A percentile compares a stretch with the other conserved stretches of the same genome.
These are phyloP conservation scores for Fusarium sp. DNA, from an alignment of 2,329 filamentous ascomycete genomes.

Conservation along the genomic window DNA sequence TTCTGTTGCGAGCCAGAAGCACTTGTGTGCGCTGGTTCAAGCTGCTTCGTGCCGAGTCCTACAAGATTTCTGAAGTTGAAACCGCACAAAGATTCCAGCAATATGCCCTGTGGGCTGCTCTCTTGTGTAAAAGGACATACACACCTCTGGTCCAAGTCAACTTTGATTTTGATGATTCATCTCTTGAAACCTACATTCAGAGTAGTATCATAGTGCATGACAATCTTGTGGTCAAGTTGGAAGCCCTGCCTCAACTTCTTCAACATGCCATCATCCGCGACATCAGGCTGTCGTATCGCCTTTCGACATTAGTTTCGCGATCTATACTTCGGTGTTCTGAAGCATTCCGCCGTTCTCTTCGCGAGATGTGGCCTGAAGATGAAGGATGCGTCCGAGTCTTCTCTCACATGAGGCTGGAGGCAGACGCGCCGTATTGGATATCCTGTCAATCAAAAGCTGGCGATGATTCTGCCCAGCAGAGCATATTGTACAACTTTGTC, in stretches of 20 bases:
- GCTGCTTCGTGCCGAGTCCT: conserved; percentile 56
- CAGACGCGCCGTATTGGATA: conserved; percentile 19
- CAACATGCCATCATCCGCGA: conserved; percentile 36
- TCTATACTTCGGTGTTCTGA: conserved; percentile 22
- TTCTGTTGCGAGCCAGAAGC: conserved; percentile 26
- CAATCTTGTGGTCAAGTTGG: conserved; percentile 39
- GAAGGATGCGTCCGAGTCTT: conserved; percentile 25
- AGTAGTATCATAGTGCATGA: conserved; percentile 40
- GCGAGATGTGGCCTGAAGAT: conserved; percentile 37
- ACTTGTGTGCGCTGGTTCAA: conserved; percentile 61
- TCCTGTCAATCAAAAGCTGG: conserved; percentile 25
- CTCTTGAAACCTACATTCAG: conserved; percentile 35
- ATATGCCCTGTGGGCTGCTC: conserved; percentile 63
- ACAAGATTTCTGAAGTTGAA: conserved; percentile 50
- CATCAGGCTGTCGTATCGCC: conserved; percentile 34
- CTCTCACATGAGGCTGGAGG: not conserved
- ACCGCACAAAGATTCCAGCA: conserved; percentile 47
- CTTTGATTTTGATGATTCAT: conserved; percentile 10
- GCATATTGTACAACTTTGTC: conserved; percentile 47
- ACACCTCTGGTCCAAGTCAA: conserved; percentile 9
- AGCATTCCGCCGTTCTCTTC: conserved; percentile 28
- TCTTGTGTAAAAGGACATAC: conserved; percentile 61
- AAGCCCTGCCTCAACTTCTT: conserved; percentile 24
- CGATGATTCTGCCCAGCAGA: conserved; percentile 17
- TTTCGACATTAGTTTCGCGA: conserved; percentile 15